A percentile compares a stretch with the other conserved stretches of the same genome.
These are phyloP conservation scores for Strobilomyces echinocephalus DNA, from an alignment of 768 basidiomycete species.

Conservation along the genomic window DNA sequence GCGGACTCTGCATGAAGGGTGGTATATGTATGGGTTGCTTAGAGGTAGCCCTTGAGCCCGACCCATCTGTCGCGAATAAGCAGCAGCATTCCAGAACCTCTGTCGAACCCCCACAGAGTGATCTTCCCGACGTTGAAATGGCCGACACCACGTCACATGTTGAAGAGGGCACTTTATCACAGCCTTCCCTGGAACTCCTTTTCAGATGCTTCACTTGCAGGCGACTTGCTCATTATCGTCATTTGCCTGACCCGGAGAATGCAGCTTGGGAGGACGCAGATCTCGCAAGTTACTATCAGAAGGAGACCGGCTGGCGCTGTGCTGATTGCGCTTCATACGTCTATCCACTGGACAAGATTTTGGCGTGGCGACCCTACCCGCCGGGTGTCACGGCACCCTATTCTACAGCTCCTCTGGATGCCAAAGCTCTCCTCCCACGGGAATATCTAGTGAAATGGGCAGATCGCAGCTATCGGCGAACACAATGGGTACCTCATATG, in stretches of 20 bases:
- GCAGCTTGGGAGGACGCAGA: conserved; percentile 34
- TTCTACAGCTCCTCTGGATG: conserved; percentile 39
- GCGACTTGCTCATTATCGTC: conserved; percentile 75
- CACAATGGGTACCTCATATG: conserved; percentile 89
- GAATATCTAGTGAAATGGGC: conserved; percentile 94
- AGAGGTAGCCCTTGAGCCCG: conserved; percentile 50
- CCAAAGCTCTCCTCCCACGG: conserved; percentile 65
- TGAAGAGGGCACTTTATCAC: conserved; percentile 16
- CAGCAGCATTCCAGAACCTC: conserved; percentile 1
- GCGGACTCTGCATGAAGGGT: conserved; percentile 68
- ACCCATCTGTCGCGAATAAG: conserved; percentile 27
- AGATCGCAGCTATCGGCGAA: conserved; percentile 69
- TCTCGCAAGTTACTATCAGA: conserved; percentile 62
- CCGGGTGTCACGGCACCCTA: conserved; percentile 53
- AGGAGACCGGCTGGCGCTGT: conserved; percentile 58
- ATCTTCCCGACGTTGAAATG: conserved; percentile 34
- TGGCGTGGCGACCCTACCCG: conserved; percentile 89
- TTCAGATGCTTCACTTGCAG: conserved; percentile 85
- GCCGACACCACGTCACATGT: conserved; percentile 19
- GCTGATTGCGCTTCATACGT: conserved; percentile 71
- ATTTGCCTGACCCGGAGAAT: conserved; percentile 50
- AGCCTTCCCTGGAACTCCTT: conserved; percentile 43
- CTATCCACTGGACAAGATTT: conserved; percentile 73
- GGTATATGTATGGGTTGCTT: conserved; percentile 76
- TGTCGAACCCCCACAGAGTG: conserved; percentile 4